Percentiles rank a stretch among this genome's conserved stretches.
phyloP scores from a whole-genome alignment of 1,284 basidiomycete genomes.

The Boletus sp. region DNA sequence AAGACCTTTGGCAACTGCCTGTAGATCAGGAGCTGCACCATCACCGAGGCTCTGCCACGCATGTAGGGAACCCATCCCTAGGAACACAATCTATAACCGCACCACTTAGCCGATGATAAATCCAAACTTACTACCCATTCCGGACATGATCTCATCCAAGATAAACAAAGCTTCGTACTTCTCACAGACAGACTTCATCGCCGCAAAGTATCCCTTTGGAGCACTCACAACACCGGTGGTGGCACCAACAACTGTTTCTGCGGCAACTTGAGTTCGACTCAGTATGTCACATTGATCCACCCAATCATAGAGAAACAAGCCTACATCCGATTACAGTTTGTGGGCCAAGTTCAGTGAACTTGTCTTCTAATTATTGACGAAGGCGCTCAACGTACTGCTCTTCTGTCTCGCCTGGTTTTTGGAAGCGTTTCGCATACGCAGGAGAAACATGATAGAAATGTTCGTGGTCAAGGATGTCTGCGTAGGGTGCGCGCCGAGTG shows the following conservation, averaged over 20 bases:
- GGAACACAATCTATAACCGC: slow-evolving; percentile 10
- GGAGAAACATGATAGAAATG: slow-evolving; percentile 84
- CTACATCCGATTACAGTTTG: slow-evolving; percentile 79
- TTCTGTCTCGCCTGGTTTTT: slow-evolving; percentile 68
- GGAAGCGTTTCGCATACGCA: slow-evolving; percentile 82
- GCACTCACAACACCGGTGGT: slow-evolving; percentile 76
- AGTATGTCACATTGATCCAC: no score
- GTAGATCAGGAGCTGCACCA: slow-evolving; percentile 75
- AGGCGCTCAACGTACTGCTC: slow-evolving; percentile 78
- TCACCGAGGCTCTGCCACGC: slow-evolving; percentile 86
- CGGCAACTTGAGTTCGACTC: slow-evolving; percentile 60
- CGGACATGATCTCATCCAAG: slow-evolving; percentile 86
- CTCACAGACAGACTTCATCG: slow-evolving; percentile 86
- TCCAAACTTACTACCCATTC: slow-evolving; percentile 74
- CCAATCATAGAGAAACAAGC: no score
- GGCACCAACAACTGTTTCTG: slow-evolving; percentile 84
- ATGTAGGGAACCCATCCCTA: slow-evolving; percentile 84
- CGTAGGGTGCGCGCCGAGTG: slow-evolving; percentile 66
- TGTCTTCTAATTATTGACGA: slow-evolving; percentile 78
- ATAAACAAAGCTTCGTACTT: slow-evolving; percentile 87
- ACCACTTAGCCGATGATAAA: neutral
- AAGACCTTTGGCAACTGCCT: slow-evolving; percentile 85
- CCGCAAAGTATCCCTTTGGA: slow-evolving; percentile 80
- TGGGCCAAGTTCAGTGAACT: slow-evolving; percentile 79
- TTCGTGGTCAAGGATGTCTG: slow-evolving; percentile 59